Base-by-base conservation (phyloP, 805 yeast genomes). In the Metschnikowia baotianmanensis region DNA sequence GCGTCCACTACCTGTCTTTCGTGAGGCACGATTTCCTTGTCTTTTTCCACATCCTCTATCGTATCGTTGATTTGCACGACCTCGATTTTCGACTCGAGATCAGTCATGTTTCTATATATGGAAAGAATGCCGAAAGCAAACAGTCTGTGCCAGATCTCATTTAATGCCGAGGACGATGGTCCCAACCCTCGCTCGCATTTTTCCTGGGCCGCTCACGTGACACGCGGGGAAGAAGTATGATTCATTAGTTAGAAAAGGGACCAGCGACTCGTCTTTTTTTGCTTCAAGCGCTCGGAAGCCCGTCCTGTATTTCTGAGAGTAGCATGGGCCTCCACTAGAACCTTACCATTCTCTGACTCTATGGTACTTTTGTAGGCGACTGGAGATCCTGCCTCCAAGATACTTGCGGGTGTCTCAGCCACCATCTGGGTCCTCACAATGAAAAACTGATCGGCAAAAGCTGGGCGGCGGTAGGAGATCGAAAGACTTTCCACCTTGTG, bases 391-490 rank as follows among this genome's bases (percentile, higher is more conserved):
- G 4, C 27, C 2, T 35, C 18, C 18, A 8, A 8, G n/a, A 2
- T n/a, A 8, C 18, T 11, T 19, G 17, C 10, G 13, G 23, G 58
- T 20, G 71, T 65, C 13, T 55, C 47, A 11, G 20, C 47, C 20
- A 51, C 40, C 25, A 46, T 48, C 16, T 41, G 52, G 0, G 88
- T 77, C 52, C 74, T 79, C 13, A 89, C 70, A 3, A 85, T 72
- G 27, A 88, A 71, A 52, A 88, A 86, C 46, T 80, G 88, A 56
- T 87, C 82, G 11, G 91, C 89, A 38, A 84, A 60, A 0, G 95
- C 81, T 8, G 96, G 96, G 45, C 72, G 68, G 43, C 69, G 76
- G 61, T 89, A 89, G 30, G 69, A 67, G 11, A 82, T 53, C 7
- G 72, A 63, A 34, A 80, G 58, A 18, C 63, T 58, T 26, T 72